Evolutionary conservation across 148 eudicot species (phyloP).

Genomic region (Spergularia marina): DNA sequence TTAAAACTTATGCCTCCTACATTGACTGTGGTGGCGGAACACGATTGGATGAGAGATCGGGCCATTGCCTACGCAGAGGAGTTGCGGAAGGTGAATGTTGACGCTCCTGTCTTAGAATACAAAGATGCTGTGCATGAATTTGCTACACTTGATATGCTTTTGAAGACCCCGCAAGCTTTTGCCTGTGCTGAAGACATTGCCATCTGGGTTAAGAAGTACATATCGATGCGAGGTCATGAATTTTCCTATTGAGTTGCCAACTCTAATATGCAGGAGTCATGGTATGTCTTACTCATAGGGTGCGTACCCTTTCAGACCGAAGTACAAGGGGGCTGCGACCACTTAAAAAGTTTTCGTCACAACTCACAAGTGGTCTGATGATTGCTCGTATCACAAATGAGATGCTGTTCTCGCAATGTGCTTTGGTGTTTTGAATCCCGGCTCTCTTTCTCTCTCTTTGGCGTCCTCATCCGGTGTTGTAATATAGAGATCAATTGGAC

Average conservation of each 20-base stretch:
- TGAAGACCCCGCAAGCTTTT: conserved; percentile 92
- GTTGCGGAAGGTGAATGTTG: conserved; percentile 76
- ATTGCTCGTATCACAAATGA: background rate
- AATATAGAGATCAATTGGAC: conserved; percentile 16
- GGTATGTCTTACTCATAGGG: background rate
- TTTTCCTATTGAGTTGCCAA: conserved; percentile 61
- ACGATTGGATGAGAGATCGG: conserved; percentile 96
- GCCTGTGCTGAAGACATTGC: conserved; percentile 95
- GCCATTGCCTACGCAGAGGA: conserved; percentile 91
- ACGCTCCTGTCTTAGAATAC: conserved; percentile 88
- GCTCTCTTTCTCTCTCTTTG: background rate
- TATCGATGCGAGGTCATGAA: conserved; percentile 89
- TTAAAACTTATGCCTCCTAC: conserved; percentile 95
- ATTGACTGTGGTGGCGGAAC: conserved; percentile 81
- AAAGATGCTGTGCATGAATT: conserved; percentile 96
- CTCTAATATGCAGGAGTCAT: background rate
- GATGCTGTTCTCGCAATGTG: background rate
- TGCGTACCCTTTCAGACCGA: background rate
- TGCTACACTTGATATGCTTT: conserved; percentile 90
- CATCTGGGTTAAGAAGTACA: conserved; percentile 93
- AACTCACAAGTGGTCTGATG: background rate
- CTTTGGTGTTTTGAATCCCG: background rate
- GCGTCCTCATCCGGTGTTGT: conserved; percentile 6
- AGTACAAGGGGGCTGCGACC: background rate
- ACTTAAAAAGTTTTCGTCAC: background rate